phyloP scores from a whole-genome alignment of 768 basidiomycete species.

The Boletus pseudopeckii region DNA sequence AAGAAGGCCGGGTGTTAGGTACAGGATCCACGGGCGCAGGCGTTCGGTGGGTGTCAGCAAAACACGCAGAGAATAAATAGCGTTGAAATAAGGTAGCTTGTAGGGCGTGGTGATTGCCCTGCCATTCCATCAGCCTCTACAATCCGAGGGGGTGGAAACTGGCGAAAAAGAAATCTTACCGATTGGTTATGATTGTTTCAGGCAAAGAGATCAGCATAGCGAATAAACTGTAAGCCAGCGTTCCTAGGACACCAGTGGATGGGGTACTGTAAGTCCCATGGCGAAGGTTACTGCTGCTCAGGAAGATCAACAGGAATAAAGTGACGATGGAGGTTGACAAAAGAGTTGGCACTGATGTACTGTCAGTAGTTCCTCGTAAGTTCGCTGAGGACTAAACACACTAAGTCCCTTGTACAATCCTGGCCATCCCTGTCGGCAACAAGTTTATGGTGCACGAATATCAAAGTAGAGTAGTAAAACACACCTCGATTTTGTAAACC shows the following conservation, averaged over 20 bases:
- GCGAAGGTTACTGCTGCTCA: conserved; percentile 56
- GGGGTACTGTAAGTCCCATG: conserved; percentile 68
- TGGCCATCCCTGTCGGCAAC: conserved; percentile 48
- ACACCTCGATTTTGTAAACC: conserved; percentile 70
- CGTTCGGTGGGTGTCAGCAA: conserved; percentile 82
- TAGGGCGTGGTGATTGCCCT: conserved; percentile 85
- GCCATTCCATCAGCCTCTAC: conserved; percentile 3
- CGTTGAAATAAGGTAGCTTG: conserved; percentile 61
- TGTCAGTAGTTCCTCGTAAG: conserved; percentile 37
- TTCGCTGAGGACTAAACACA: conserved; percentile 26
- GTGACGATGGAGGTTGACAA: conserved; percentile 53
- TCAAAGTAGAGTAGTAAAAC: conserved; percentile 10
- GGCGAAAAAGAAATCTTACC: conserved; percentile 41
- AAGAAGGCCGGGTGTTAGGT: conserved; percentile 69
- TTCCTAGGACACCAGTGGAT: conserved; percentile 55
- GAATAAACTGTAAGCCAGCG: conserved; percentile 59
- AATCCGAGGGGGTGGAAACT: background rate
- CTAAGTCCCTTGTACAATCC: conserved; percentile 83
- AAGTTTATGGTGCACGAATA: background rate
- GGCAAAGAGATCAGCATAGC: conserved; percentile 68
- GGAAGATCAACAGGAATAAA: conserved; percentile 51
- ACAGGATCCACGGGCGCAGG: conserved; percentile 74
- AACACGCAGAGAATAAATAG: conserved; percentile 57
- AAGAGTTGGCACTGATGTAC: conserved; percentile 45
- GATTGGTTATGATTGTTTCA: conserved; percentile 69